Base-by-base conservation (phyloP, 140 eudicot genomes). In the Cichorium intybus region DNA sequence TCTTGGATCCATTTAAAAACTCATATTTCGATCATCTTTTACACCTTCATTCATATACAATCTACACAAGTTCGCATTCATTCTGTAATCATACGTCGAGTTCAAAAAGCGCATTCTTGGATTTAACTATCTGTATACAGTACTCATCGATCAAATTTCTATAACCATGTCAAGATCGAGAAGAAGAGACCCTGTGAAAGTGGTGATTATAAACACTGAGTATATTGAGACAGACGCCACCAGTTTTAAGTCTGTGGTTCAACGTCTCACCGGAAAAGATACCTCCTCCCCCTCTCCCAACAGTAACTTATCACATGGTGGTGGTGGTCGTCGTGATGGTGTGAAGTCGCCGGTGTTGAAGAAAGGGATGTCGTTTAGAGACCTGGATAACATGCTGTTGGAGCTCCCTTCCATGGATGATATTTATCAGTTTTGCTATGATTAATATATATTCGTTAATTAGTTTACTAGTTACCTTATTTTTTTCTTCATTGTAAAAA, bases 181-280 rank as follows among this genome's bases (percentile, higher is more conserved):
- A 69, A 57, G 67, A 50, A 20, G 57, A 2, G 50, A 60, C 4
- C 85, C 84, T 4, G 84, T 84, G 57, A 91, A 87, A 79, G 85
- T 91, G 65, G 96, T 91, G 76, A 71, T 85, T 66, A 91, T 91
- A 52, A 80, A 87, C 73, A 91, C 97, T 2, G 85, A 83, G 68
- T 88, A 85, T 48, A 68, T 91, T 3, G 91, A 87, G 60, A 87
- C 89, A 0, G 97, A 91, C 49, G 85, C 97, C 4, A 23, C 10
- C 73, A 91, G 83, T 70, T 91, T 91, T 65, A 91, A 91, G 62
- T 91, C 96, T 0, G 89, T 91, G 3, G 97, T 91, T 16, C 97
- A 91, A 74, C 83, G 71, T n/a, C 91, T 85, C 57, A 91, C 97
- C 11, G 97, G 97, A 4, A 91, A 87, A 57, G 95, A 87, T 60